Base-by-base conservation (phyloP, 2,329 filamentous ascomycete genomes). In the Xylariaceae sp. region DNA sequence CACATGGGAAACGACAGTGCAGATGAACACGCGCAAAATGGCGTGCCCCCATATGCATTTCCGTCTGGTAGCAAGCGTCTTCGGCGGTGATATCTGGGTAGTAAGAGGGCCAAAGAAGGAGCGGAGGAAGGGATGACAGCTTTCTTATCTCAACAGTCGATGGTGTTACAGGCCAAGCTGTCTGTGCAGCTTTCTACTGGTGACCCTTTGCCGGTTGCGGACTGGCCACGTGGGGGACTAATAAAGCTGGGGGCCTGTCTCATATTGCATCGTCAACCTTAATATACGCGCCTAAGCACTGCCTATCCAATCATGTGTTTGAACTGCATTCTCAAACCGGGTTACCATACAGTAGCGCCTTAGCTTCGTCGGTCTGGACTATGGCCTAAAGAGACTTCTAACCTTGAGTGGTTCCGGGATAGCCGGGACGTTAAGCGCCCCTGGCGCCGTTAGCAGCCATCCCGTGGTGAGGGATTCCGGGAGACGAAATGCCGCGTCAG, bases 361-460 rank as follows among this genome's bases (percentile, higher is more conserved):
- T 55, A 48, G 37, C 47, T 31, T 46, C 29, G 17, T 49, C 47
- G 48, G 51, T 55, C 59, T 61, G 44, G 58, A 48, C 50, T 55
- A 37, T 41, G 41, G 51, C 34, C 40, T 43, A 51, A 36, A 26
- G 19, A 14, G n/a, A 37, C 43, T 29, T 36, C 53, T 55, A 36
- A 60, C 29, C 24, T 19, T 24, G 33, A 47, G n/a, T n/a, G n/a
- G n/a, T 40, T 40, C 60, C 60, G 60, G 57, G 45, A 49, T 57
- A 50, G 46, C 60, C 60, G 60, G 41, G 37, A 41, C 43, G 11
- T 29, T 39, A 52, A 44, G 43, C 53, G 60, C 56, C 37, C 29
- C 48, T 55, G 53, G 56, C 60, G 60, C 49, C 34, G n/a, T 60
- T 48, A 50, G 49, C 46, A 54, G 46, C 40, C 37, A 37, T 60